phyloP scores from a whole-genome alignment of 2,329 filamentous ascomycete species.

The Neocatenulostroma microsporum region DNA sequence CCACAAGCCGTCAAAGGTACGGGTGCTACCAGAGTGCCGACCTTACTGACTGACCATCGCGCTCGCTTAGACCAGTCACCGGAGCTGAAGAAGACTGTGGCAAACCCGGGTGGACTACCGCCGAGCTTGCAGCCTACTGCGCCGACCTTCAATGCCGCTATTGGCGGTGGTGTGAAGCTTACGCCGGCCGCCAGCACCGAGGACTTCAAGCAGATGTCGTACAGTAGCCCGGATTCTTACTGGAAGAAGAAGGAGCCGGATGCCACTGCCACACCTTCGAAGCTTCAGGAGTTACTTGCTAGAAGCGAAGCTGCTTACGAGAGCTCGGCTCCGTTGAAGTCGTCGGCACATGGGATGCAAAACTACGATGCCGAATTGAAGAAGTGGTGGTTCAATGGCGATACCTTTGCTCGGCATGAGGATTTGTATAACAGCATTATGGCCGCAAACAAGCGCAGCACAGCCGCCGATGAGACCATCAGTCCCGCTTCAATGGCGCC shows the following conservation, averaged over 20 bases:
- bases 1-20: neutral
- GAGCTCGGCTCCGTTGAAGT: too few relatives aligned
- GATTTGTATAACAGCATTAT: slow-evolving; percentile 22
- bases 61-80: neutral
- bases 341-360: too few relatives aligned
- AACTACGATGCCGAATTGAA: too few relatives aligned
- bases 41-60: neutral
- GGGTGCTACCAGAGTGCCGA: neutral
- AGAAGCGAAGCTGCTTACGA: too few relatives aligned
- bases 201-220: slow-evolving; percentile 20
- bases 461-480: neutral
- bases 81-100: slow-evolving; percentile 5
- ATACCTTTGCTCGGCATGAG: slow-evolving; percentile 26
- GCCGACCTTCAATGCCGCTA: slow-evolving; percentile 7
- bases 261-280: slow-evolving; percentile 21
- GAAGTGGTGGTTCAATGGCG: slow-evolving; percentile 35
- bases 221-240: slow-evolving; percentile 24
- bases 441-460: slow-evolving; percentile 7
- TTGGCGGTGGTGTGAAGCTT: too few relatives aligned
- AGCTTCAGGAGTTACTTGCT: too few relatives aligned
- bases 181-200: neutral
- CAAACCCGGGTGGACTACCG: slow-evolving; percentile 4
- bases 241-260: slow-evolving; percentile 3
- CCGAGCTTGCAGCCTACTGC: neutral
- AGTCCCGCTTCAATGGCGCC: slow-evolving; percentile 2